Conservation (phyloP, 768 basidiomycete genomes). For the Mycena polygramma region DNA sequence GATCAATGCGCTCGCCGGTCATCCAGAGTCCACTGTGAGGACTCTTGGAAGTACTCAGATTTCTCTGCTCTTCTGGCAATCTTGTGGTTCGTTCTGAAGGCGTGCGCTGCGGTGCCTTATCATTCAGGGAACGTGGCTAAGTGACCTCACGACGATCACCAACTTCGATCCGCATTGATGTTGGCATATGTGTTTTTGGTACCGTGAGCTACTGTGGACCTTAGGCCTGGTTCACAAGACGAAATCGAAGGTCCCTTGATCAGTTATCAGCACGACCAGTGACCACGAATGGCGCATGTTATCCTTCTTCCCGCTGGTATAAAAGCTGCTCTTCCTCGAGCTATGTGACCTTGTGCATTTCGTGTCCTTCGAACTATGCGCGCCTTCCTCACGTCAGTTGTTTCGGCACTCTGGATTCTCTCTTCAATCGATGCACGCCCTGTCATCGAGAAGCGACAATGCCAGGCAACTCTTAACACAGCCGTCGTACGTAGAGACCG, state of each 20-base stretch:
- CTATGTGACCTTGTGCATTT: not conserved
- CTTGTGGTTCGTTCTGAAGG: no score
- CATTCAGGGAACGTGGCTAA: no score
- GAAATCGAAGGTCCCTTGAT: constrained; percentile 26
- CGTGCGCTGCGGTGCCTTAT: no score
- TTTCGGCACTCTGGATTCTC: constrained; percentile 21
- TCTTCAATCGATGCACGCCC: constrained; percentile 21
- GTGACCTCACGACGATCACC: no score
- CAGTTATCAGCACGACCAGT: constrained; percentile 10
- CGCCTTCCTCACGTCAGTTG: constrained; percentile 16
- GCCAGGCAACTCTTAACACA: constrained; percentile 33
- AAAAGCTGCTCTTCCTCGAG: constrained; percentile 9
- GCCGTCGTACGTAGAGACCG: constrained; percentile 27
- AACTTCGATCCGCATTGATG: not conserved
- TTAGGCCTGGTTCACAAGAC: constrained; percentile 9
- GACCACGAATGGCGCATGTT: constrained; percentile 12
- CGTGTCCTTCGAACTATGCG: constrained; percentile 8
- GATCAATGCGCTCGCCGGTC: no score
- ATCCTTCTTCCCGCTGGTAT: constrained; percentile 4
- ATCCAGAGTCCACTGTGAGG: no score
- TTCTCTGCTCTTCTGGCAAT: no score
- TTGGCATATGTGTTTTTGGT: constrained; percentile 23
- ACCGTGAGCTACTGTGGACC: constrained; percentile 19
- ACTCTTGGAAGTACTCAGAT: no score
- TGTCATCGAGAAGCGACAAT: constrained; percentile 35